Evolutionary conservation across 345 rosid species (phyloP).

Genomic region (Pistacia vera): DNA sequence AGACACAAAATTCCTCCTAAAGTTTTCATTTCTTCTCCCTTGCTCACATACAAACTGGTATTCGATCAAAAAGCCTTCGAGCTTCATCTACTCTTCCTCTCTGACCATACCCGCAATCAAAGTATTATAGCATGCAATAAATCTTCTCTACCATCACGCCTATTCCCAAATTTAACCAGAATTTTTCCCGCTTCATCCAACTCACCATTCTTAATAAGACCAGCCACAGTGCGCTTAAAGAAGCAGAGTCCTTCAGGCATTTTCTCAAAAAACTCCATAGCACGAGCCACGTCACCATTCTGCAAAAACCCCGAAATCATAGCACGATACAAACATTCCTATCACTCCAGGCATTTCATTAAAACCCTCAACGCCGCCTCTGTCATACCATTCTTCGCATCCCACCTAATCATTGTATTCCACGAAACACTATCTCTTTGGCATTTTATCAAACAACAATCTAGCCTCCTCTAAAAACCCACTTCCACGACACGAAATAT

Average conservation of each 20-base stretch:
- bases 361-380: slow-evolving; percentile 56
- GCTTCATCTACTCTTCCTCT: slow-evolving; percentile 60
- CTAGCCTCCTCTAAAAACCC: slow-evolving; percentile 54
- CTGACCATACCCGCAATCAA: slow-evolving; percentile 81
- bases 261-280: slow-evolving; percentile 46
- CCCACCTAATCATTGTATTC: slow-evolving; percentile 83
- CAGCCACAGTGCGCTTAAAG: slow-evolving; percentile 63
- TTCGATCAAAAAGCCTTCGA: slow-evolving; percentile 53
- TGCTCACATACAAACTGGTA: slow-evolving; percentile 31
- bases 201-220: slow-evolving; percentile 57
- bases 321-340: slow-evolving; percentile 49
- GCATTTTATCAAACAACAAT: slow-evolving; percentile 65
- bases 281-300: slow-evolving; percentile 48
- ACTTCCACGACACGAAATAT: slow-evolving; percentile 47
- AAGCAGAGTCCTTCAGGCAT: slow-evolving; percentile 58
- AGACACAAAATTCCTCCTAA: slow-evolving; percentile 64
- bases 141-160: slow-evolving; percentile 33
- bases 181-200: slow-evolving; percentile 59
- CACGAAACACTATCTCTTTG: slow-evolving; percentile 58
- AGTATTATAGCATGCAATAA: slow-evolving; percentile 63
- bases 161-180: slow-evolving; percentile 34
- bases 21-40: slow-evolving; percentile 23
- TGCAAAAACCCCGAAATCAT: slow-evolving; percentile 64
- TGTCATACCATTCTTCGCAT: slow-evolving; percentile 59
- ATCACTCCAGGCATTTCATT: slow-evolving; percentile 54